Conservation (phyloP, 2,329 filamentous ascomycete genomes). For the Pyrenochaeta sp. region DNA sequence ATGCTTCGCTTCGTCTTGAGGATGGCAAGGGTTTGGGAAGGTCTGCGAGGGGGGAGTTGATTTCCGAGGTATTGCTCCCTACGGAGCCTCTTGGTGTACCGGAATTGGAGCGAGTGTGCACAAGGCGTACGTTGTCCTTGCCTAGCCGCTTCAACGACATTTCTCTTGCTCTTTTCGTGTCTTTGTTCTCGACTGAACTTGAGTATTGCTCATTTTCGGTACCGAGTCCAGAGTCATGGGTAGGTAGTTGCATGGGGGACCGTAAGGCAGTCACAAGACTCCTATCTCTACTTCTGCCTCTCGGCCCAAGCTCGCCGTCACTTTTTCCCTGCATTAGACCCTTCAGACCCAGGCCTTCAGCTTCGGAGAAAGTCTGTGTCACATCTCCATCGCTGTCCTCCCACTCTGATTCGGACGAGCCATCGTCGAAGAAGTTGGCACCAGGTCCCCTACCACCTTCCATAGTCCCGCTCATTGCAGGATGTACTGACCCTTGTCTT, state of each 20-base stretch:
- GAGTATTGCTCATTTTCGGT: not conserved
- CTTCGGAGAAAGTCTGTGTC: conserved; percentile 20
- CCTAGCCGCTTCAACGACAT: conserved; percentile 35
- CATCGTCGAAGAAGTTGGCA: conserved; percentile 41
- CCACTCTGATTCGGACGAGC: conserved; percentile 33
- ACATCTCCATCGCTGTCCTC: conserved; percentile 30
- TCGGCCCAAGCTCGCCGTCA: not conserved
- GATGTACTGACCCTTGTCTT: conserved; percentile 32
- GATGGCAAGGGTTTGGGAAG: conserved; percentile 12
- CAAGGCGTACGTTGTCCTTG: conserved; percentile 29
- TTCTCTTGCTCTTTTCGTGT: conserved; percentile 28
- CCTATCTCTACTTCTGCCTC: conserved; percentile 21
- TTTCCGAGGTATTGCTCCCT: conserved; percentile 17
- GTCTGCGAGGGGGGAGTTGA: conserved; percentile 8
- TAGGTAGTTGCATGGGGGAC: conserved; percentile 16
- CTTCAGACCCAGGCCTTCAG: conserved; percentile 8
- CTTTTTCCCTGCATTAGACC: conserved; percentile 8
- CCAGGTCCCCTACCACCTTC: conserved; percentile 25
- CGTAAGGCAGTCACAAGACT: conserved; percentile 25
- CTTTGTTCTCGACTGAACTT: conserved; percentile 1
- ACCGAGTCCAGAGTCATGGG: conserved; percentile 14
- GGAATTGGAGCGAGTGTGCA: conserved; percentile 30
- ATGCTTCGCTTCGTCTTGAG: not conserved
- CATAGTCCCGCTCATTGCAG: conserved; percentile 36
- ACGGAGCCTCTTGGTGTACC: conserved; percentile 30